These are phyloP conservation scores for Anthracocystis panici-leucophaei DNA, from an alignment of 1,284 basidiomycete species.

Conservation along the genomic window DNA sequence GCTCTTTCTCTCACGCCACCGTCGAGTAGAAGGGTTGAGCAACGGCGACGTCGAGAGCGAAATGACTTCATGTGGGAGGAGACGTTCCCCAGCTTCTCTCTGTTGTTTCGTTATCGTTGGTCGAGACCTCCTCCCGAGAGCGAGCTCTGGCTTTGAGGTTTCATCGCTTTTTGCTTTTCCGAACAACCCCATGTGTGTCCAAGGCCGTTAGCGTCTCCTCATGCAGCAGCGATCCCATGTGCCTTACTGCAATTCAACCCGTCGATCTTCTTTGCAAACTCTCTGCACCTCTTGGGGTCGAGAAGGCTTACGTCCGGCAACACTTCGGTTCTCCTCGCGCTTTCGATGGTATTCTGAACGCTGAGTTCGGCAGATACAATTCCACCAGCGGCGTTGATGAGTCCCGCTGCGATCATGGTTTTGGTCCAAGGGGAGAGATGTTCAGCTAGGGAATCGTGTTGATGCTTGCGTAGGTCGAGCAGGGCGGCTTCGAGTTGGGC, in stretches of 20 bases:
- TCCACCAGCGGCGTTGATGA: slow-evolving; percentile 7
- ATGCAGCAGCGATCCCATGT: neutral
- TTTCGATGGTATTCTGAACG: slow-evolving; percentile 16
- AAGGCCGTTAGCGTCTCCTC: neutral
- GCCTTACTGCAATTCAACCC: slow-evolving; percentile 11
- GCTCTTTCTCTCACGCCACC: too few relatives aligned
- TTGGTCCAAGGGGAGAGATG: slow-evolving; percentile 10
- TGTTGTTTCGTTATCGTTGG: too few relatives aligned
- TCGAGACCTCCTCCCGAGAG: too few relatives aligned
- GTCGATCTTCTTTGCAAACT: neutral
- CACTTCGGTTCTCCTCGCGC: too few relatives aligned
- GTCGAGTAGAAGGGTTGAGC: too few relatives aligned
- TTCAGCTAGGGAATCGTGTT: slow-evolving; percentile 4
- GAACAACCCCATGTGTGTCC: too few relatives aligned
- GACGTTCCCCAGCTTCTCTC: too few relatives aligned
- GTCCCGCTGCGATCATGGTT: neutral
- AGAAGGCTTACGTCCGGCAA: slow-evolving; percentile 13
- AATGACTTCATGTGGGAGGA: too few relatives aligned
- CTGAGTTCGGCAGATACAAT: slow-evolving; percentile 9
- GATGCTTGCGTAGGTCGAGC: slow-evolving; percentile 11
- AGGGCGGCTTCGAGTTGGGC: slow-evolving; percentile 5
- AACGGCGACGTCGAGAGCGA: too few relatives aligned
- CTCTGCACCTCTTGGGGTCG: slow-evolving; percentile 3
- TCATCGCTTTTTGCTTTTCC: too few relatives aligned
- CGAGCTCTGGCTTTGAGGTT: too few relatives aligned